Evolutionary conservation across 83 land plant species (phyloP).

Genomic region (Larix sibirica): DNA sequence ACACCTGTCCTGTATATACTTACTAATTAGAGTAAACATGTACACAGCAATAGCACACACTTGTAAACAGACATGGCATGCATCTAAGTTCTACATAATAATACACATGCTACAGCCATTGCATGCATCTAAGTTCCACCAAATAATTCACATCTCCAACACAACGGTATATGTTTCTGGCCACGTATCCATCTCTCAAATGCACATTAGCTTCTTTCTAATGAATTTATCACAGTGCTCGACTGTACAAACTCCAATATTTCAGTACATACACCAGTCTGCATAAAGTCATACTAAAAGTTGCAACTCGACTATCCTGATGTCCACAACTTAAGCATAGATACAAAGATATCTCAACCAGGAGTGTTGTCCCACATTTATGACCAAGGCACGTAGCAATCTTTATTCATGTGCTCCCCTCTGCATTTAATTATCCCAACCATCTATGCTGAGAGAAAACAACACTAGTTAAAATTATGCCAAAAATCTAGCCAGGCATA

Average conservation of each 20-base stretch:
- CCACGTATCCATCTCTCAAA: neutral
- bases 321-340: neutral
- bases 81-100: neutral
- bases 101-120: neutral
- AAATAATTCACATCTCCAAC: neutral
- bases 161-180: neutral
- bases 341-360: neutral
- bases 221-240: neutral
- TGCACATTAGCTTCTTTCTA: neutral
- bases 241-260: neutral
- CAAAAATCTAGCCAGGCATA: neutral
- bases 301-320: neutral
- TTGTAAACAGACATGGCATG: neutral
- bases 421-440: neutral
- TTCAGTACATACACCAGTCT: neutral
- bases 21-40: neutral
- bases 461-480: neutral
- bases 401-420: neutral
- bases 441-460: neutral
- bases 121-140: slow-evolving; percentile 2
- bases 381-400: too few species aligned
- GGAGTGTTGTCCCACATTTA: too few species aligned
- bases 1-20: too few species aligned
- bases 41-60: neutral
- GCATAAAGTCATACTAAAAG: neutral